phyloP scores from a whole-genome alignment of 768 basidiomycete species.

The Lentinula boryana region DNA sequence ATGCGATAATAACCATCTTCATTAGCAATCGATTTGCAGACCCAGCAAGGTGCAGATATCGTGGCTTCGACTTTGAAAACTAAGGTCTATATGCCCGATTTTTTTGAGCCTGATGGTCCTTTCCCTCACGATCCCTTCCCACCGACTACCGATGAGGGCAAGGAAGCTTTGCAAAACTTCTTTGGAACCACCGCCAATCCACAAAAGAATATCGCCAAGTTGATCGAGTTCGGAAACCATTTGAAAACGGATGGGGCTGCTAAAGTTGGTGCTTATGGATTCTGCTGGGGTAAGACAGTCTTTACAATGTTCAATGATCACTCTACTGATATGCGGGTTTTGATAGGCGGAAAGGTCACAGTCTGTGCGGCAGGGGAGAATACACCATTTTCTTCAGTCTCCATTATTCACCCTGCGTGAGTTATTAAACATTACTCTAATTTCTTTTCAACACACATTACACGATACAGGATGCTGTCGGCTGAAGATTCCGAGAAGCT shows the following conservation, averaged over 20 bases:
- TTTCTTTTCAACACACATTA: not conserved
- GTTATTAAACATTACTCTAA: conserved; percentile 10
- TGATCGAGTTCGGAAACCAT: conserved; percentile 32
- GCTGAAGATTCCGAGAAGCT: conserved; percentile 44
- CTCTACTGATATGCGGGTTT: not conserved
- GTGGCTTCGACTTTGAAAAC: conserved; percentile 45
- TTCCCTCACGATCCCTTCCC: conserved; percentile 47
- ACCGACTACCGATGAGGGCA: conserved; percentile 46
- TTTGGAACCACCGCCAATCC: conserved; percentile 50
- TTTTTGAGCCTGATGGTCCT: conserved; percentile 49
- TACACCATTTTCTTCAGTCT: conserved; percentile 41
- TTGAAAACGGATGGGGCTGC: conserved; percentile 37
- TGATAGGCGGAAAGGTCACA: conserved; percentile 44
- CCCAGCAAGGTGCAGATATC: conserved; percentile 61
- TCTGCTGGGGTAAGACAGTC: conserved; percentile 47
- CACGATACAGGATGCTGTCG: conserved; percentile 39
- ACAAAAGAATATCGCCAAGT: conserved; percentile 28
- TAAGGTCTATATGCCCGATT: conserved; percentile 62
- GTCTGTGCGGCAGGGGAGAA: conserved; percentile 30
- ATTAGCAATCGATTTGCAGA: conserved; percentile 21
- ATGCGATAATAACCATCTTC: not conserved
- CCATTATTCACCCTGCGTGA: conserved; percentile 56
- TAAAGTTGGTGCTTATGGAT: conserved; percentile 44
- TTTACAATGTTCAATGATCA: not conserved
- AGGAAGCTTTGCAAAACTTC: conserved; percentile 48